These are phyloP conservation scores for Jasminum sambac DNA, from an alignment of 257 asterid species.

Conservation along the genomic window DNA sequence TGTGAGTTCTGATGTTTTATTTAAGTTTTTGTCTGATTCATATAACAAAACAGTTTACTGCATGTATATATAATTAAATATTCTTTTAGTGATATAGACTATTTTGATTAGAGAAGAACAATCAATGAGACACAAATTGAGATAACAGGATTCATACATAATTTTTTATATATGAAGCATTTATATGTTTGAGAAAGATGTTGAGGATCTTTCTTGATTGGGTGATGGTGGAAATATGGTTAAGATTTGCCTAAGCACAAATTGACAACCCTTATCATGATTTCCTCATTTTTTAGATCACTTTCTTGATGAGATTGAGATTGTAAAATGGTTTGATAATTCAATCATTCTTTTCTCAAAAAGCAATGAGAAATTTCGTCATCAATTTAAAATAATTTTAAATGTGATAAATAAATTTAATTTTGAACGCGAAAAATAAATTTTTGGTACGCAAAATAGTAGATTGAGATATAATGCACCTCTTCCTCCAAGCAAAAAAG, in stretches of 20 bases:
- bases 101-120: too few relatives aligned
- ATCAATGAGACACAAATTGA: too few relatives aligned
- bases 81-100: too few relatives aligned
- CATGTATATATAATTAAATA: too few relatives aligned
- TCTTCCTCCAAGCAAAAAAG: conserved; percentile 1
- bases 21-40: too few relatives aligned
- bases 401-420: neutral
- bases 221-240: neutral
- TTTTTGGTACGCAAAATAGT: neutral
- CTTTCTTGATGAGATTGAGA: neutral
- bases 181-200: neutral
- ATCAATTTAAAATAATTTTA: neutral
- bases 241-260: neutral
- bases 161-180: neutral
- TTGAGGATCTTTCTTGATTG: neutral
- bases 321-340: neutral
- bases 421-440: too few relatives aligned
- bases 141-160: too few relatives aligned
- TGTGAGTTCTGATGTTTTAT: too few relatives aligned
- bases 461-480: neutral
- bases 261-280: neutral
- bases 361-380: neutral
- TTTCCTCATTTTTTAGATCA: neutral
- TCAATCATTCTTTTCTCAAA: neutral
- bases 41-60: too few relatives aligned